Percentiles rank a stretch among this genome's conserved stretches.
These are phyloP conservation scores for Rosa persica DNA, from an alignment of 306 rosid genomes.

Conservation along the genomic window DNA sequence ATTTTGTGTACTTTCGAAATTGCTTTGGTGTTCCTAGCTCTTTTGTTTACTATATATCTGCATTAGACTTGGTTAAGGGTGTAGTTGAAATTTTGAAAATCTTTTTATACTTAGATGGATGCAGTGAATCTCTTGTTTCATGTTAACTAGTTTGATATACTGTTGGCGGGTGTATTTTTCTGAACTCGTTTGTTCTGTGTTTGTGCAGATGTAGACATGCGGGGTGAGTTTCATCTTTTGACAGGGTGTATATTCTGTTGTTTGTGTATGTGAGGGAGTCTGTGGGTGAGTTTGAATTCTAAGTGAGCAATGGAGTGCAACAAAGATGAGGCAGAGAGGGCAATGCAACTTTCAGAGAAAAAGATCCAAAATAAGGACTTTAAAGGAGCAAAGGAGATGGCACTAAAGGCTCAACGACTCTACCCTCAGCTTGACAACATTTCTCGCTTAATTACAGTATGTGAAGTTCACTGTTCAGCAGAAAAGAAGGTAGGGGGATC, in stretches of 20 bases:
- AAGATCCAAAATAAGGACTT: conserved; percentile 56
- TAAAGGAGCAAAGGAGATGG: conserved; percentile 61
- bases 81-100: neutral
- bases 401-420: conserved; percentile 54
- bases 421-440: conserved; percentile 68
- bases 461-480: conserved; percentile 66
- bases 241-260: neutral
- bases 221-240: neutral
- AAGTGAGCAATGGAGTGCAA: conserved; percentile 74
- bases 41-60: neutral
- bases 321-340: conserved; percentile 78
- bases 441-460: conserved; percentile 55
- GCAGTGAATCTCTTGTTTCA: neutral
- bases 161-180: neutral
- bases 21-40: neutral
- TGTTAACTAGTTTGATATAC: neutral
- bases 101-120: neutral
- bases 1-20: neutral
- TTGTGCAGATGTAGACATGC: conserved; percentile 24
- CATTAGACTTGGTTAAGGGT: neutral
- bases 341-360: conserved; percentile 60
- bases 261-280: neutral
- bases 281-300: neutral
- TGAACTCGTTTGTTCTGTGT: conserved; percentile 13
- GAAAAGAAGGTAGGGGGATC: conserved; percentile 32